Base-by-base conservation (phyloP, 1,139 yeast species). In the Diutina pseudorugosa region DNA sequence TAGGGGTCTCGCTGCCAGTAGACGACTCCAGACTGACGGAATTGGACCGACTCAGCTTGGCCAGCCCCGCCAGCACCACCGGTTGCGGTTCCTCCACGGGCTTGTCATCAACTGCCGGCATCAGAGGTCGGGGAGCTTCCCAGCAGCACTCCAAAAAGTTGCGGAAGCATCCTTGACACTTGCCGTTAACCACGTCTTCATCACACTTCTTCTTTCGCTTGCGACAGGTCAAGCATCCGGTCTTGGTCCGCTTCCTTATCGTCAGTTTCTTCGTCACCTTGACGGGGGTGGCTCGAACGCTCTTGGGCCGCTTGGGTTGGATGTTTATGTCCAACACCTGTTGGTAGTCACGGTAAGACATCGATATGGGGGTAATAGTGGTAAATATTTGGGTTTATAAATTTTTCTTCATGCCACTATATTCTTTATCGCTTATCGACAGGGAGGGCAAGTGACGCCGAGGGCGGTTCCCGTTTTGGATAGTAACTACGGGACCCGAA, bases 131-230 rank as follows among this genome's bases (percentile, higher is more conserved):
- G 20, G 33, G 33, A n/a, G 21, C 16, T 11, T 43, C 47, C 49
- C 49, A 45, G n/a, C 49, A 45, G 27, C 49, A 45, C n/a, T 45
- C 49, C 40, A 45, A 45, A 9, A 45, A 45, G 49, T 45, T 45
- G 19, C 49, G 36, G 11, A 33, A n/a, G 21, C 49, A 45, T 16
- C 49, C 49, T 27, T 45, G 49, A 27, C 49, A 45, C 18, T 45
- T 45, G 23, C 49, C 49, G 16, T 45, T 27, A 2, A 25, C 40
- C n/a, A 45, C 49, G 11, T 25, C 21, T 16, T 45, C 49, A 16
- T 45, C 49, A 45, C 49, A 45, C 49, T 45, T 45, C 49, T 45
- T 45, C 40, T 45, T 45, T 16, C 49, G 30, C 40, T 27, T 45
- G 16, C 49, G 49, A 45, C 49, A 45, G 2, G 49, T 45, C 30